Evolutionary conservation across 139 green algal species (phyloP).

Genomic region (Tetradesmus lagerheimii): DNA sequence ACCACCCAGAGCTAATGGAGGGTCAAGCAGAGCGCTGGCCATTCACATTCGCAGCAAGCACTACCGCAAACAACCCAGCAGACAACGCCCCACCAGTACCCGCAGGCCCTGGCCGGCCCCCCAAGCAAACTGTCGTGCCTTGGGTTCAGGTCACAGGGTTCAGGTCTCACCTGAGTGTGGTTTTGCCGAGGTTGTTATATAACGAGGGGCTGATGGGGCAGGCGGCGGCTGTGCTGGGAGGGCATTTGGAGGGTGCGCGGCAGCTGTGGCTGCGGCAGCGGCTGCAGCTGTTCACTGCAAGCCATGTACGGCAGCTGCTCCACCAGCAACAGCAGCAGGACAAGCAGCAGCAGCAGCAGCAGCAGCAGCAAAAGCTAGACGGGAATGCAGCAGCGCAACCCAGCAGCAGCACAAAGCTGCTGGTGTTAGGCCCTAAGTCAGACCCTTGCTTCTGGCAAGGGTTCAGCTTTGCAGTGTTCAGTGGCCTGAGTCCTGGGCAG

Average conservation of each 20-base stretch:
- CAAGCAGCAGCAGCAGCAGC: background rate
- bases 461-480: conserved; percentile 26
- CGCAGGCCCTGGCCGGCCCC: conserved; percentile 10
- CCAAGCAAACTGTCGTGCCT: background rate
- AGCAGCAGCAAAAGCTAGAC: background rate
- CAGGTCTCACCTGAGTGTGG: conserved; percentile 14
- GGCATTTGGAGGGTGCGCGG: conserved; percentile 17
- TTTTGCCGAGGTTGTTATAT: conserved; percentile 43
- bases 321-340: conserved; percentile 19
- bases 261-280: conserved; percentile 37
- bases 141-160: conserved; percentile 28
- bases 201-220: conserved; percentile 30
- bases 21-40: conserved; percentile 72
- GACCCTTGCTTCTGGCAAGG: conserved; percentile 13
- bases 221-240: conserved; percentile 2
- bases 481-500: conserved; percentile 29
- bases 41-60: conserved; percentile 54
- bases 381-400: background rate
- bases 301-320: conserved; percentile 3
- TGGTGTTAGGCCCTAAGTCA: background rate
- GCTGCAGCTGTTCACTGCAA: conserved; percentile 26
- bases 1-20: conserved; percentile 91
- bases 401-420: conserved; percentile 5
- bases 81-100: background rate
- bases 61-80: conserved; percentile 12